Evolutionary conservation across 2,329 filamentous ascomycete species (phyloP).

Genomic region (Eurotiales sp.): DNA sequence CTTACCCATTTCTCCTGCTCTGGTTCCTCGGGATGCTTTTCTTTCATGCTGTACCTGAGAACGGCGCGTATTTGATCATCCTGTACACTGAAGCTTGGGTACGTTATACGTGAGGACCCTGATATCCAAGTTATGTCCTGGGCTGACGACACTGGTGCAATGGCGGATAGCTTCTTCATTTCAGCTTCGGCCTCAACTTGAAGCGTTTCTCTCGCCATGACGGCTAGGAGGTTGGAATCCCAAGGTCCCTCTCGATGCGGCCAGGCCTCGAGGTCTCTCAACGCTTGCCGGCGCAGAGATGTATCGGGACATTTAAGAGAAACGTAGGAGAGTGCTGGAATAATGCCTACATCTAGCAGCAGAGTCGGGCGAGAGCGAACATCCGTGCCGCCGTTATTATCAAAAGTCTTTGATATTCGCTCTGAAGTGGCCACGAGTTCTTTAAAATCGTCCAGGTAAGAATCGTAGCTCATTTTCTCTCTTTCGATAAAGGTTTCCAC

Average conservation of each 20-base stretch:
- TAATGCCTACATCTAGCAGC: constrained; percentile 27
- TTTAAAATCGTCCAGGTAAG: constrained; percentile 11
- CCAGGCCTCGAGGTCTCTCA: constrained; percentile 23
- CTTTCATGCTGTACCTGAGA: constrained; percentile 9
- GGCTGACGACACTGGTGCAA: neutral
- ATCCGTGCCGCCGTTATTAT: constrained; percentile 1
- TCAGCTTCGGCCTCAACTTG: constrained; percentile 19
- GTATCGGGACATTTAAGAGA: constrained; percentile 28
- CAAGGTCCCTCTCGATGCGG: constrained; percentile 34
- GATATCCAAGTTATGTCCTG: constrained; percentile 4
- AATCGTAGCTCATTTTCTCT: constrained; percentile 8
- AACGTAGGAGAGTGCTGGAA: constrained; percentile 31
- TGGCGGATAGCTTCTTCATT: neutral
- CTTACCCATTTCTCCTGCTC: neutral
- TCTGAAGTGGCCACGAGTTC: constrained; percentile 2
- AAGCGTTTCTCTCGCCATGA: constrained; percentile 24
- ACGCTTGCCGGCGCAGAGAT: constrained; percentile 23
- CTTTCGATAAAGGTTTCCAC: constrained; percentile 16
- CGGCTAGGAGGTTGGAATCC: constrained; percentile 31
- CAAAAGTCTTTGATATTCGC: constrained; percentile 1
- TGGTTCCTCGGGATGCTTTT: neutral
- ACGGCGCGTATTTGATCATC: constrained; percentile 7
- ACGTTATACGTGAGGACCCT: neutral
- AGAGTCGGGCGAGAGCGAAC: constrained; percentile 15
- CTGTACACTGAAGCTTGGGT: neutral